A percentile compares a stretch with the other conserved stretches of the same genome.
These are phyloP conservation scores for Pseudogymnoascus sp. DNA, from an alignment of 2,329 filamentous ascomycete species.

Conservation along the genomic window DNA sequence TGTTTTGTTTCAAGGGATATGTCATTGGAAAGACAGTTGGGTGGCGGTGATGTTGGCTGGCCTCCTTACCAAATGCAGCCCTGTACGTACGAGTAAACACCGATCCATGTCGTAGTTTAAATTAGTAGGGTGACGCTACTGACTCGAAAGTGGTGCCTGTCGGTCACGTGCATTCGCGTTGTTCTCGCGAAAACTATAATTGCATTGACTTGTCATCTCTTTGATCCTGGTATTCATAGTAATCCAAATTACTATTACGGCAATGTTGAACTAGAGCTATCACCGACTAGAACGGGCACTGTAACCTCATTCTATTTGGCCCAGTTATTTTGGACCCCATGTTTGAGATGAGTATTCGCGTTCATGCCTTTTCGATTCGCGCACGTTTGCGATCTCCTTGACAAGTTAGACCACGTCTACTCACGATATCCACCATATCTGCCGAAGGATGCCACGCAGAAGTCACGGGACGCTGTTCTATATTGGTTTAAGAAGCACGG, in stretches of 20 bases:
- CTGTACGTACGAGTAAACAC: conserved; percentile 2
- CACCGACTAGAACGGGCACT: not conserved
- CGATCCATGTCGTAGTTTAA: conserved; percentile 9
- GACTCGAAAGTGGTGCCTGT: not conserved
- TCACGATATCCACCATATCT: conserved; percentile 34
- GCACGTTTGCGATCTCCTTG: conserved; percentile 67
- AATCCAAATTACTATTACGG: conserved; percentile 1
- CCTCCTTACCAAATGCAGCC: conserved; percentile 8
- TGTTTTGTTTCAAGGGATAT: not conserved
- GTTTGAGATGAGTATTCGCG: not conserved
- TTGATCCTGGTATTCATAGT: not conserved
- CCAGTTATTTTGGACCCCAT: not conserved
- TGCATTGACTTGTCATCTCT: conserved; percentile 4
- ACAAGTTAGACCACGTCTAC: conserved; percentile 51
- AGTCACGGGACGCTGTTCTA: conserved; percentile 48
- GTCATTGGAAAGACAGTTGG: conserved; percentile 3
- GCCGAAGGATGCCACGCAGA: conserved; percentile 37
- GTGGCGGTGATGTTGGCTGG: conserved; percentile 6
- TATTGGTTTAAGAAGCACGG: conserved; percentile 66
- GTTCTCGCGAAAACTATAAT: conserved; percentile 1
- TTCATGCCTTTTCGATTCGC: conserved; percentile 60
- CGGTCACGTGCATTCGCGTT: not conserved
- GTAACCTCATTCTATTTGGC: not conserved
- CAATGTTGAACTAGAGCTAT: not conserved
- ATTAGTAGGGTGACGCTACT: conserved; percentile 7